A percentile compares a stretch with the other conserved stretches of the same genome.
Conservation (phyloP, 139 green algal genomes). For the Coelastrella sp. region DNA sequence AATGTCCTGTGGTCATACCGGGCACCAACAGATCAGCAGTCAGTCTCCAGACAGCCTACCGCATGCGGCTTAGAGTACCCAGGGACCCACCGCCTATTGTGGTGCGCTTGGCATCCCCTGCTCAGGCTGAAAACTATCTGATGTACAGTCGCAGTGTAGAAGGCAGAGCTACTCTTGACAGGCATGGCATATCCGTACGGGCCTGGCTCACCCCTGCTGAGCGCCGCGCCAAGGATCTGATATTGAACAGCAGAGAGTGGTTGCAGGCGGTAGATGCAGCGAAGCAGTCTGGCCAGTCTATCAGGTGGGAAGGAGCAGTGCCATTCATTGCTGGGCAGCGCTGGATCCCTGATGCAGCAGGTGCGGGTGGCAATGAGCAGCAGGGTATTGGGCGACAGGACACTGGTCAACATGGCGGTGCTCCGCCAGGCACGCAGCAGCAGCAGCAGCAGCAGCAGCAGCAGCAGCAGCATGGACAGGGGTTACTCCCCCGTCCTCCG, state of each 20-base stretch:
- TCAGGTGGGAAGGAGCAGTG: not conserved
- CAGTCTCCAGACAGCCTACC: too few relatives aligned
- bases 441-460: too few relatives aligned
- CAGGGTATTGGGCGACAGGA: too few relatives aligned
- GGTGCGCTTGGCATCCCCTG: not conserved
- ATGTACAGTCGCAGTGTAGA: not conserved
- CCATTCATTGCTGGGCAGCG: not conserved
- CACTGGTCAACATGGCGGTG: too few relatives aligned
- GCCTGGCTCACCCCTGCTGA: not conserved
- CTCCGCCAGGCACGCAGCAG: too few relatives aligned
- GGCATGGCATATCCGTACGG: not conserved
- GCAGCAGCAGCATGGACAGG: too few relatives aligned
- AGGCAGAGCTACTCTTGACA: not conserved
- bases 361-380: too few relatives aligned
- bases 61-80: too few relatives aligned
- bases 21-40: too few relatives aligned
- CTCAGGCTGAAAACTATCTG: not conserved
- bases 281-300: not conserved
- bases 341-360: not conserved
- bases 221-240: not conserved
- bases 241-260: not conserved
- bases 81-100: too few relatives aligned
- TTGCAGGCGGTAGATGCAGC: not conserved
- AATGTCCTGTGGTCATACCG: too few relatives aligned
- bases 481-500: too few relatives aligned